These are phyloP conservation scores for Suillus plorans DNA, from an alignment of 768 basidiomycete species.

Conservation along the genomic window DNA sequence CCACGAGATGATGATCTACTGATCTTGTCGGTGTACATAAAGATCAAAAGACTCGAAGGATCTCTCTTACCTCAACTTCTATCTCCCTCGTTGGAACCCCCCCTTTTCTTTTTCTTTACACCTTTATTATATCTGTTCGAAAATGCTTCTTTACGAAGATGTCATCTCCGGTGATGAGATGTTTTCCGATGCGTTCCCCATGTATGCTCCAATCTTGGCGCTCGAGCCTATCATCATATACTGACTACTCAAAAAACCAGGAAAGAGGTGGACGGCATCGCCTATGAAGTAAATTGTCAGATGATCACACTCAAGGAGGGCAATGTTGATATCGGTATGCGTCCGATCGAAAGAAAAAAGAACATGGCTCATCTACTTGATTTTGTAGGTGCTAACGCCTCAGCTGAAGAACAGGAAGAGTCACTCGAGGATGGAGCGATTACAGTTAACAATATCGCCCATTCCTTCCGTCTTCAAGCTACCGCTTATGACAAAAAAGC, in stretches of 20 bases:
- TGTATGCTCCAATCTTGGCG: constrained; percentile 49
- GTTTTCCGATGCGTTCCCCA: constrained; percentile 89
- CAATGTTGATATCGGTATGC: constrained; percentile 85
- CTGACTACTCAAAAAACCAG: constrained; percentile 38
- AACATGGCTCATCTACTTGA: not conserved
- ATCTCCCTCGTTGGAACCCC: constrained; percentile 7
- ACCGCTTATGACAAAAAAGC: constrained; percentile 90
- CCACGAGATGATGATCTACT: constrained; percentile 21
- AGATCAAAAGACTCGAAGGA: not conserved
- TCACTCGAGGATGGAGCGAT: constrained; percentile 73
- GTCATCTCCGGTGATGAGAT: constrained; percentile 84
- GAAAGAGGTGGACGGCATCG: constrained; percentile 74
- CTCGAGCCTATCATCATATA: not conserved
- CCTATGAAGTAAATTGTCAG: constrained; percentile 85
- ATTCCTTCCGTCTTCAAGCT: constrained; percentile 86
- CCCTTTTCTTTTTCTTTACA: constrained; percentile 11
- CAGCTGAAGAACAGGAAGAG: constrained; percentile 84
- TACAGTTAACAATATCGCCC: constrained; percentile 84
- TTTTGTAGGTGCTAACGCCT: constrained; percentile 83
- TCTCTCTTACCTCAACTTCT: not conserved
- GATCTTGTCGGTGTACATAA: constrained; percentile 8
- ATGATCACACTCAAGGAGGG: constrained; percentile 70
- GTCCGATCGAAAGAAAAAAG: not conserved
- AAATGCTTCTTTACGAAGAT: constrained; percentile 77
- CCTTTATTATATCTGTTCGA: constrained; percentile 11